phyloP scores from a whole-genome alignment of 2,329 filamentous ascomycete species.

The Phyllosticta ampelicida region DNA sequence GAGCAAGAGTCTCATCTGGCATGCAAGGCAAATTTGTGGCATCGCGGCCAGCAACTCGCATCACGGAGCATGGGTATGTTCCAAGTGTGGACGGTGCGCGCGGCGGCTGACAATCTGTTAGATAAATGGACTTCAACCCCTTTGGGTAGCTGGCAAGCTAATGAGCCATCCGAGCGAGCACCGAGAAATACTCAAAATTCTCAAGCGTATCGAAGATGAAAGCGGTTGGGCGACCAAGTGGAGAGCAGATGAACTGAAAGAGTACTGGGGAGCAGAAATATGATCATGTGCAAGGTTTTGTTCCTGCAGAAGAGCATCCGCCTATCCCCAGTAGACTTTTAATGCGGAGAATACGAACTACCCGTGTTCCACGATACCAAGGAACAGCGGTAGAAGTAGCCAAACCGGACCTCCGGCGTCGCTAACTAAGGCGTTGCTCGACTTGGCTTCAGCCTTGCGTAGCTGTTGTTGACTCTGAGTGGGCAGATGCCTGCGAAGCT shows the following conservation, averaged over 20 bases:
- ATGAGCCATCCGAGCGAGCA: conserved; percentile 37
- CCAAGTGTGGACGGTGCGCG: conserved; percentile 11
- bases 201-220: conserved; percentile 41
- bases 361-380: neutral
- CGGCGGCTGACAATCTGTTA: neutral
- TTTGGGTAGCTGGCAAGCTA: conserved; percentile 38
- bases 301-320: neutral
- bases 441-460: neutral
- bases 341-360: neutral
- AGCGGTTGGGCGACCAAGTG: conserved; percentile 45
- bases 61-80: conserved; percentile 34
- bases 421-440: neutral
- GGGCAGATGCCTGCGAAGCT: neutral
- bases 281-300: neutral
- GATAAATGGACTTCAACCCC: conserved; percentile 26
- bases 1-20: conserved; percentile 33
- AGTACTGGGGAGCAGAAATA: conserved; percentile 36
- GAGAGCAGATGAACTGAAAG: conserved; percentile 42
- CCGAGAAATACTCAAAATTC: conserved; percentile 36
- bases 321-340: neutral
- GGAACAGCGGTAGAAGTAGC: neutral
- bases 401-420: neutral
- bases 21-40: conserved; percentile 37
- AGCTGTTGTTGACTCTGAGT: neutral
- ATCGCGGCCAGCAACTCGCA: conserved; percentile 36